Conservation (phyloP, 331 rosid species). For the Acacia pycnantha region DNA sequence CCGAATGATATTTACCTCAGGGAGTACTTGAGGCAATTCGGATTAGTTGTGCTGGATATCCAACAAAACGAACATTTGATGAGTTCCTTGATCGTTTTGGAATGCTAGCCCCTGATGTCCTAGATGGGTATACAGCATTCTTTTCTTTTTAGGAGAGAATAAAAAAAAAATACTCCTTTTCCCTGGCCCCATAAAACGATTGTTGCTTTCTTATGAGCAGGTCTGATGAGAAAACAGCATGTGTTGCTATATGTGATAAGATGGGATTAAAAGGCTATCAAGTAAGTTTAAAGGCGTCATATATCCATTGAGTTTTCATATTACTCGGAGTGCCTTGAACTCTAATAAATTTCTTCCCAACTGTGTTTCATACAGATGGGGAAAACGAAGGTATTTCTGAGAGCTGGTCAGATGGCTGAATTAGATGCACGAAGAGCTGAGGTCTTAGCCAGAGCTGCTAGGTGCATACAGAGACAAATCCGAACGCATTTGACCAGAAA, state of each 20-base stretch:
- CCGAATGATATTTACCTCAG: constrained; percentile 34
- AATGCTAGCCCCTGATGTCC: constrained; percentile 80
- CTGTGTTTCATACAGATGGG: constrained; percentile 58
- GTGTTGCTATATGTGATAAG: constrained; percentile 69
- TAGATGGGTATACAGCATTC: constrained; percentile 61
- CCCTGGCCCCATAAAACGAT: constrained; percentile 13
- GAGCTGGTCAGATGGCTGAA: constrained; percentile 96
- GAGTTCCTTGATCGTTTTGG: constrained; percentile 90
- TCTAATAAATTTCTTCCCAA: constrained; percentile 2
- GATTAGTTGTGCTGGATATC: constrained; percentile 91
- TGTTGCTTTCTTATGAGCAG: constrained; percentile 43
- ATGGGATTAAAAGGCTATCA: constrained; percentile 84
- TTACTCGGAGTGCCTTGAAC: constrained; percentile 12
- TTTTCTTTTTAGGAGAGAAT: constrained; percentile 21
- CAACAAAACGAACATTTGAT: constrained; percentile 80
- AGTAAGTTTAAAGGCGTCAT: constrained; percentile 42
- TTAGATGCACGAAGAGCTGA: constrained; percentile 82
- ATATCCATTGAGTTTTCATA: background rate
- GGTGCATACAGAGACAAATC: constrained; percentile 75
- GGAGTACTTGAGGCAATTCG: constrained; percentile 91
- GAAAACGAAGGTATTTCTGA: constrained; percentile 76
- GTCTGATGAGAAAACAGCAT: constrained; percentile 81
- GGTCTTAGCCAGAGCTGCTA: constrained; percentile 74
- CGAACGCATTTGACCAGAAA: constrained; percentile 69
- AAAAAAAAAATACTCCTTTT: background rate